phyloP scores from a whole-genome alignment of 2,329 filamentous ascomycete species.

The Botrytis fabae region DNA sequence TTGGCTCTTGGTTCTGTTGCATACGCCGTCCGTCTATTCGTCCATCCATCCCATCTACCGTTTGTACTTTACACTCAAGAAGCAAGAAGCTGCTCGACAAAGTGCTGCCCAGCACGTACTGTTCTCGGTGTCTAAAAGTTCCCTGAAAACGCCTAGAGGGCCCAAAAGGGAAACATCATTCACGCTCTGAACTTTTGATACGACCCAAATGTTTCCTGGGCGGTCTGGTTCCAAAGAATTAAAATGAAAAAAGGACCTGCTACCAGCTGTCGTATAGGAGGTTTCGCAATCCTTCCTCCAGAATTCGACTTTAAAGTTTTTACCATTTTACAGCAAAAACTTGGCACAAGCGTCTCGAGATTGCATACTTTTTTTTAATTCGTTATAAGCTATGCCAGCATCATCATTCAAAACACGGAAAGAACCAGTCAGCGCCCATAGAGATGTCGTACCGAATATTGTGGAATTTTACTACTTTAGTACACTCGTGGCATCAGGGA shows the following conservation, averaged over 20 bases:
- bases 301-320: neutral
- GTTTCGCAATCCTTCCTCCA: neutral
- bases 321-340: neutral
- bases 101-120: neutral
- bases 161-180: neutral
- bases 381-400: neutral
- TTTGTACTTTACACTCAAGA: neutral
- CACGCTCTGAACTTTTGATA: neutral
- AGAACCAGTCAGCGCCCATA: constrained; percentile 2
- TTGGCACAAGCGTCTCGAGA: constrained; percentile 12
- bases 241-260: neutral
- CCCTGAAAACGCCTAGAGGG: neutral
- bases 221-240: neutral
- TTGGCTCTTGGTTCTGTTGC: neutral
- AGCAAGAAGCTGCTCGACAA: neutral
- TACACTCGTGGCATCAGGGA: constrained; percentile 15
- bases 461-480: constrained; percentile 15
- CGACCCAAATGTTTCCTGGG: neutral
- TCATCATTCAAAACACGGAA: neutral
- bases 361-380: neutral
- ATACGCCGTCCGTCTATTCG: neutral
- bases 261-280: neutral
- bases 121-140: neutral
- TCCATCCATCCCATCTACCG: neutral
- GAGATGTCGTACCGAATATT: constrained; percentile 16